Percentiles rank a stretch among this genome's conserved stretches.
These are phyloP conservation scores for Orychophragmus violaceus DNA, from an alignment of 345 rosid genomes.

Conservation along the genomic window DNA sequence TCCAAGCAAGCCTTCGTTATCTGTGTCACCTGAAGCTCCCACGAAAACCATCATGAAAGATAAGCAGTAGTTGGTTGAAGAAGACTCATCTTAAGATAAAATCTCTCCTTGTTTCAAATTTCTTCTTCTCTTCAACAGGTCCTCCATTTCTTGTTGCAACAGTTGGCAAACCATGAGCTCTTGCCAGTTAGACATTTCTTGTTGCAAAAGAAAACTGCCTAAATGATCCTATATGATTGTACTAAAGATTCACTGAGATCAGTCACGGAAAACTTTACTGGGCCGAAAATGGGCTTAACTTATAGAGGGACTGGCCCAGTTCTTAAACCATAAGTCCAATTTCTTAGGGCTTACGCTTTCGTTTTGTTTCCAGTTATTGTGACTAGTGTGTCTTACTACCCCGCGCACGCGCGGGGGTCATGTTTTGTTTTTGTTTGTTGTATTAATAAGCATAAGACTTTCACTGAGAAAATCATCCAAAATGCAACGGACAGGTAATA, in stretches of 20 bases:
- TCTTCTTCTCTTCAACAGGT: constrained; percentile 64
- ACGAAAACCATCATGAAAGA: constrained; percentile 58
- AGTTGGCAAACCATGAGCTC: constrained; percentile 81
- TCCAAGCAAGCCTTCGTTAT: constrained; percentile 65
- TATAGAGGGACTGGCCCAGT: too few species aligned
- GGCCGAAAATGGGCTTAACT: too few species aligned
- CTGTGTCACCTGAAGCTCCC: constrained; percentile 74
- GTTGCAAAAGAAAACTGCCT: too few species aligned
- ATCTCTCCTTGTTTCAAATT: constrained; percentile 34
- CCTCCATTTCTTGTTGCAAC: constrained; percentile 93
- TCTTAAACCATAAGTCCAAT: background rate
- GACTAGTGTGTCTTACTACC: too few species aligned
- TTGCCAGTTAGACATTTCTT: constrained; percentile 64
- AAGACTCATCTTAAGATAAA: constrained; percentile 41
- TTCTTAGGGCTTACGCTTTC: background rate
- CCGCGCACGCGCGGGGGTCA: too few species aligned
- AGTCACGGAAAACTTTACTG: too few species aligned
- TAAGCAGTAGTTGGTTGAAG: constrained; percentile 51
- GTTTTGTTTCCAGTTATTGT: background rate
- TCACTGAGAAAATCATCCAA: too few species aligned
- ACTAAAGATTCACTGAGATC: too few species aligned
- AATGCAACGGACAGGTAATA: too few species aligned
- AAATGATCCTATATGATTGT: too few species aligned
- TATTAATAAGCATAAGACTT: too few species aligned
- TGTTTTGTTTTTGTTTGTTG: too few species aligned